phyloP scores from a whole-genome alignment of 495 filamentous ascomycete species.

The Daldinia childiae region DNA sequence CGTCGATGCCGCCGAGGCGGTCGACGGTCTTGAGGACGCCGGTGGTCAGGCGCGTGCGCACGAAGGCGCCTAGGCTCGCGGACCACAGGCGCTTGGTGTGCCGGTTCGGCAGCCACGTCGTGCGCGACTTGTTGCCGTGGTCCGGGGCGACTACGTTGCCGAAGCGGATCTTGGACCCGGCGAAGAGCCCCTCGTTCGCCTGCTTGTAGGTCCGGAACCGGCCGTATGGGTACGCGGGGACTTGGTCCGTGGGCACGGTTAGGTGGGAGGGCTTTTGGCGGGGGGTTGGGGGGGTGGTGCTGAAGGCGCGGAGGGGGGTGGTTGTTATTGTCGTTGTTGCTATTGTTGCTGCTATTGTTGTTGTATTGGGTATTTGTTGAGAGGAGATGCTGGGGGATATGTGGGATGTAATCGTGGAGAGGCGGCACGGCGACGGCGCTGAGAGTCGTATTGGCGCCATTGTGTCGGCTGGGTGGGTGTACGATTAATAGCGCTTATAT shows the following conservation, averaged over 20 bases:
- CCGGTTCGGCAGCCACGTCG: slow-evolving; percentile 89
- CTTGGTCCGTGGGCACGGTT: slow-evolving; percentile 49
- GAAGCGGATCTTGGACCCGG: slow-evolving; percentile 77
- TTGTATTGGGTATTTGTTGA: slow-evolving; percentile 23
- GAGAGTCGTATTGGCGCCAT: slow-evolving; percentile 31
- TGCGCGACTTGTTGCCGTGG: slow-evolving; percentile 83
- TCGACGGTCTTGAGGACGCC: slow-evolving; percentile 84
- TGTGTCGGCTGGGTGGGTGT: background rate
- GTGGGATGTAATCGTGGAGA: slow-evolving; percentile 20
- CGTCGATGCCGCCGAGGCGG: slow-evolving; percentile 87
- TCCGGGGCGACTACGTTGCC: slow-evolving; percentile 87
- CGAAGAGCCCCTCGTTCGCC: slow-evolving; percentile 87
- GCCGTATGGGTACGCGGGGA: slow-evolving; percentile 87
- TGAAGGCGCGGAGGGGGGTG: background rate
- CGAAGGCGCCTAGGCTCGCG: slow-evolving; percentile 66
- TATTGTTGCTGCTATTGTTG: background rate
- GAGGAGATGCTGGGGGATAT: slow-evolving; percentile 6
- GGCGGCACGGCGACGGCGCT: slow-evolving; percentile 30
- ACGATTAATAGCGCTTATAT: background rate
- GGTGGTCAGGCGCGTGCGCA: slow-evolving; percentile 79
- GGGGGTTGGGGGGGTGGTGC: slow-evolving; percentile 39
- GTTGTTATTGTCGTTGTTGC: background rate
- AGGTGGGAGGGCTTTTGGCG: slow-evolving; percentile 44
- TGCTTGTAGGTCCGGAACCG: slow-evolving; percentile 84
- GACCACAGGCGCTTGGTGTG: slow-evolving; percentile 79